phyloP scores from a whole-genome alignment of 306 rosid species.

The Gastrolobium bilobum region DNA sequence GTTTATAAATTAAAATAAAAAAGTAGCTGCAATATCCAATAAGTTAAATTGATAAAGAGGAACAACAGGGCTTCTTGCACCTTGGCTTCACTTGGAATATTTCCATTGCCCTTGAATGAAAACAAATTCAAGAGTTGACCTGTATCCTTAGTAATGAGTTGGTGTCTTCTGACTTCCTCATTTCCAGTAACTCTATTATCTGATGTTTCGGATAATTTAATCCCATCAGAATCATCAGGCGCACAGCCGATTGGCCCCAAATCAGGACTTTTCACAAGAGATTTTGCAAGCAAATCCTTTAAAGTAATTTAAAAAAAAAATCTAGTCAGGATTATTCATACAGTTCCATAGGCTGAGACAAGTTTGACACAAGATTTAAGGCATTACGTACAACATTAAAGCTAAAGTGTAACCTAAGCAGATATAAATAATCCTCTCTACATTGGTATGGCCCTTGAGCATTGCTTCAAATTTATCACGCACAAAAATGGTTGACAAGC shows the following conservation, averaged over 20 bases:
- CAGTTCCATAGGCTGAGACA: constrained; percentile 35
- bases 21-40: constrained; percentile 13
- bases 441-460: not conserved
- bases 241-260: constrained; percentile 40
- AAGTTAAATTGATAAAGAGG: constrained; percentile 32
- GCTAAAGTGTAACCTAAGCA: constrained; percentile 13
- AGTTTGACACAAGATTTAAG: constrained; percentile 24
- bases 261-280: constrained; percentile 49
- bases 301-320: not conserved
- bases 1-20: constrained; percentile 27
- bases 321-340: constrained; percentile 30
- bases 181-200: constrained; percentile 42
- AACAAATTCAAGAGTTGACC: constrained; percentile 49
- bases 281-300: constrained; percentile 49
- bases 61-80: constrained; percentile 49
- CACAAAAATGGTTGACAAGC: constrained; percentile 31
- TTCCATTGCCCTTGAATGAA: constrained; percentile 44
- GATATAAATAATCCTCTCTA: constrained; percentile 17
- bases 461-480: constrained; percentile 35
- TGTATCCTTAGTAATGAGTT: constrained; percentile 38
- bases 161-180: constrained; percentile 52
- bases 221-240: constrained; percentile 45
- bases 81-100: constrained; percentile 52
- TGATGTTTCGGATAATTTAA: constrained; percentile 45
- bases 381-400: constrained; percentile 39